Evolutionary conservation across 2,329 filamentous ascomycete genomes (phyloP), one percentile per base, ranked within the genome.

Genomic region (Talaromyces sp.): DNA sequence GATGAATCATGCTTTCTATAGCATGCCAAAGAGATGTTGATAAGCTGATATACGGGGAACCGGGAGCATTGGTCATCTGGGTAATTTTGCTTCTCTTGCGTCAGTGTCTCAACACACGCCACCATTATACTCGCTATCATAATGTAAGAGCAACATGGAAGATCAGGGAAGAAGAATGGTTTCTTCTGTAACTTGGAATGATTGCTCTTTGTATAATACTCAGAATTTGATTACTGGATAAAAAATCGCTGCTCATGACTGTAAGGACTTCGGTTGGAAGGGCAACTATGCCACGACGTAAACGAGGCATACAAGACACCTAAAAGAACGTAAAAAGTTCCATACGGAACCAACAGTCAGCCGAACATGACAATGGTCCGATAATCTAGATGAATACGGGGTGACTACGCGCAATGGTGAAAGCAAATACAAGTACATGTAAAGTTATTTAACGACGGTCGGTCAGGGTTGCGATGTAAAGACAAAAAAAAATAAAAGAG

Each of bases 11-110:
- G n/a, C n/a, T 37, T 7, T n/a, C n/a, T 1, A 37, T 35, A 21
- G 31, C 28, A 54, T 54, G 31, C 50, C 8, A 44, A 52, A 46
- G 44, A 37, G 18, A 28, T 1, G 54, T 23, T 25, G 16, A 64
- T 56, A 52, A 23, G 28, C 18, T 57, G 50, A 58, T 21, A 59
- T 62, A 40, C 31, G 50, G 48, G n/a, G 23, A 35, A 14, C 21
- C 12, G 50, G 31, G 31, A 35, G 11, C 50, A 37, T 37, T 39
- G 52, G 50, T 61, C 21, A 56, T 61, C 23, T 35, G 18, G 31
- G 50, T 37, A 18, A 35, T 54, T 21, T 54, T 35, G 35, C 50
- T 35, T n/a, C 21, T 54, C 28, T 54, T 37, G 5, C 23, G 35
- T 54, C 50, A n/a, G 37, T 54, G 50, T 54, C 50, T 54, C 37